Evolutionary conservation across 495 filamentous ascomycete species (phyloP).

Genomic region (Xylaria longipes): DNA sequence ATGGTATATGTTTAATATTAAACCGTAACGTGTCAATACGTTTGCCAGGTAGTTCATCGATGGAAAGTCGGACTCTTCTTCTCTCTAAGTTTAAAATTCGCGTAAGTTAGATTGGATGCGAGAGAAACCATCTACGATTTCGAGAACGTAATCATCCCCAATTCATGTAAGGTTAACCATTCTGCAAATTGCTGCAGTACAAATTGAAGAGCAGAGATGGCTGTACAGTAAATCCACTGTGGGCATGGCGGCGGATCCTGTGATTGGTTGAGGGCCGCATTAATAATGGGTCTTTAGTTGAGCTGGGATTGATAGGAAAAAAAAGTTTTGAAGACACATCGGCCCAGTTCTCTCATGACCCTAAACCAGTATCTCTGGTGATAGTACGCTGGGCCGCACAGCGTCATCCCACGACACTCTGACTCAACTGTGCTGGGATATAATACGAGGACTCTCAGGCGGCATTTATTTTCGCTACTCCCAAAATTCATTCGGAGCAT

Average conservation of each 20-base stretch:
- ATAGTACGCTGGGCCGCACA: neutral
- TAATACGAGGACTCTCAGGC: neutral
- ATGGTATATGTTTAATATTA: neutral
- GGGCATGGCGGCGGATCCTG: neutral
- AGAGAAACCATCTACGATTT: neutral
- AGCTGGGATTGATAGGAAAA: neutral
- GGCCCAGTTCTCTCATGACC: neutral
- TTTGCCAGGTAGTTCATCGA: neutral
- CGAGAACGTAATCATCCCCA: neutral
- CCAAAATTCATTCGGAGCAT: conserved; percentile 53
- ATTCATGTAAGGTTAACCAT: neutral
- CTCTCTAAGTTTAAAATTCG: neutral
- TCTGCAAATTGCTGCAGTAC: neutral
- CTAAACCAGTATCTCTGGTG: neutral
- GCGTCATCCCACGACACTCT: neutral
- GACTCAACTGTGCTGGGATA: neutral
- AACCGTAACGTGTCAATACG: neutral
- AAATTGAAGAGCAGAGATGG: neutral
- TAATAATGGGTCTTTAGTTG: conserved; percentile 4
- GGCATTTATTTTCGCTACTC: neutral
- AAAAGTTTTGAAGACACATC: conserved; percentile 7
- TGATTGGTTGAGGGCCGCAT: neutral
- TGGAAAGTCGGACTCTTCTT: neutral
- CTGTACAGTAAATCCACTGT: neutral
- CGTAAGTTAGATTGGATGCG: neutral